These are phyloP conservation scores for Echinosophora koreensis DNA, from an alignment of 306 rosid species.

Conservation along the genomic window DNA sequence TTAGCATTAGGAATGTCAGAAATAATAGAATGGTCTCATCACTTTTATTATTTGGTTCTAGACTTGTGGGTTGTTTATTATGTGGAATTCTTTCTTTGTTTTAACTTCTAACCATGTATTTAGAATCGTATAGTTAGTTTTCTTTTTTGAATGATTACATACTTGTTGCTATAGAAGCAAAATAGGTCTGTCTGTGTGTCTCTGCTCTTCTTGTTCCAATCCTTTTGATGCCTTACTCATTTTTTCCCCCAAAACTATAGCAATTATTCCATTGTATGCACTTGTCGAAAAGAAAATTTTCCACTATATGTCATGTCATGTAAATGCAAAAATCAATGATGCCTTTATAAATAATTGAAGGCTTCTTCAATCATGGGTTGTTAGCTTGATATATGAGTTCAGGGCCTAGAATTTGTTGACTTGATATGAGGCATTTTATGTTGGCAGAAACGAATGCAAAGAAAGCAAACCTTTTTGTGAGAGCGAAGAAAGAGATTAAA, in stretches of 20 bases:
- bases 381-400: constrained; percentile 20
- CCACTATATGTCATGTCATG: background rate
- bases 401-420: background rate
- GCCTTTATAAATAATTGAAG: background rate
- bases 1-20: background rate
- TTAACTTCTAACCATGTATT: background rate
- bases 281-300: background rate
- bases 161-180: background rate
- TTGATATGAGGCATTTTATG: constrained; percentile 33
- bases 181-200: background rate
- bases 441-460: constrained; percentile 57
- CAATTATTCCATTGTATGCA: constrained; percentile 3
- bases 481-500: constrained; percentile 65
- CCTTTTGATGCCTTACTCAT: constrained; percentile 17
- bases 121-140: background rate
- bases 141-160: constrained; percentile 11
- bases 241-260: background rate
- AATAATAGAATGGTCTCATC: background rate
- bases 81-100: background rate
- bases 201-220: constrained; percentile 3
- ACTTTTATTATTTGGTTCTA: background rate
- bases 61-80: background rate
- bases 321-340: constrained; percentile 1
- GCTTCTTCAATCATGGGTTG: constrained; percentile 24
- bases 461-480: constrained; percentile 48